A percentile compares a stretch with the other conserved stretches of the same genome.
These are phyloP conservation scores for Rutstroemia sp. DNA, from an alignment of 2,329 filamentous ascomycete genomes.

Conservation along the genomic window DNA sequence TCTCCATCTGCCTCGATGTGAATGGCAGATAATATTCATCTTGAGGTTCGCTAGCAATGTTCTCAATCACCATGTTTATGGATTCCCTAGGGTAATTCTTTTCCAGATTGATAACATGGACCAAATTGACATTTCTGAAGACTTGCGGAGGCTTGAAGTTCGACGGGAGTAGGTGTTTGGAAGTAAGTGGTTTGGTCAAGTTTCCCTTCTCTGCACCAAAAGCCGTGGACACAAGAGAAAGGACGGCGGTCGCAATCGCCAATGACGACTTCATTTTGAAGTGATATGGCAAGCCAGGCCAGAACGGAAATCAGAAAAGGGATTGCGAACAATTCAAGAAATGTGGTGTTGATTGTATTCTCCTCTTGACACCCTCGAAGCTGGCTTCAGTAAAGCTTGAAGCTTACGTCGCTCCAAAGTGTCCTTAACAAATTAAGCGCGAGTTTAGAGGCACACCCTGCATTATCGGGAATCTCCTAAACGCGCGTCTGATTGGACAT, in stretches of 20 bases:
- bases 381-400: slow-evolving; percentile 7
- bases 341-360: neutral
- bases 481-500: neutral
- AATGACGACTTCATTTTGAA: slow-evolving; percentile 27
- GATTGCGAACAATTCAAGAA: neutral
- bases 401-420: slow-evolving; percentile 23
- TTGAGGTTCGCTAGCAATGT: slow-evolving; percentile 70
- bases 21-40: slow-evolving; percentile 90
- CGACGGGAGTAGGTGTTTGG: slow-evolving; percentile 52
- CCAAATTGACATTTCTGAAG: slow-evolving; percentile 89
- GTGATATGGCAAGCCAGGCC: slow-evolving; percentile 5
- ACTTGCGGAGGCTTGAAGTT: slow-evolving; percentile 80
- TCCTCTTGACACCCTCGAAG: neutral
- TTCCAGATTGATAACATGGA: slow-evolving; percentile 84
- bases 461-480: neutral
- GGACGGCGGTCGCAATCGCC: slow-evolving; percentile 47
- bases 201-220: slow-evolving; percentile 25
- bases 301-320: neutral
- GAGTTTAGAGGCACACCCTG: slow-evolving; percentile 1
- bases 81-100: slow-evolving; percentile 87
- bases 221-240: slow-evolving; percentile 40
- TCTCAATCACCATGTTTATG: slow-evolving; percentile 91
- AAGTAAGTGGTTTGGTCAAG: slow-evolving; percentile 36
- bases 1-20: slow-evolving; percentile 64
- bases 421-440: slow-evolving; percentile 14